These are phyloP conservation scores for Zasmidium cellare DNA, from an alignment of 2,329 filamentous ascomycete genomes.

Conservation along the genomic window DNA sequence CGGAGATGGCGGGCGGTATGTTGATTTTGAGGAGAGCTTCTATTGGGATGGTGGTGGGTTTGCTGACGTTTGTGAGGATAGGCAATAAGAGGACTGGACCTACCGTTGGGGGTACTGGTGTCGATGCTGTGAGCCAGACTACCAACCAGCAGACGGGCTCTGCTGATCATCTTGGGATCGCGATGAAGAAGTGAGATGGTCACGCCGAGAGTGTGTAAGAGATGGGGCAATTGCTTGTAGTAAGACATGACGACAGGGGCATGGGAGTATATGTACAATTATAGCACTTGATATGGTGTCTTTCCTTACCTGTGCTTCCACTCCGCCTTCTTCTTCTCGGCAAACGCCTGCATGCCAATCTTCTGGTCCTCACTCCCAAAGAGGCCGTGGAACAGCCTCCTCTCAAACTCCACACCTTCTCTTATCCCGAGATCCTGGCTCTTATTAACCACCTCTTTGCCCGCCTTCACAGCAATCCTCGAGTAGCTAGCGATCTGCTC, in stretches of 20 bases:
- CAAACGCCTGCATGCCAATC: slow-evolving; percentile 90
- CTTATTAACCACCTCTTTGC: slow-evolving; percentile 99
- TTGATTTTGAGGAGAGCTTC: background rate
- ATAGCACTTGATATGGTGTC: background rate
- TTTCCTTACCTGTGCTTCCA: slow-evolving; percentile 68
- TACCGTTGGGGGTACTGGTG: slow-evolving; percentile 26
- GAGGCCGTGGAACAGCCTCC: slow-evolving; percentile 85
- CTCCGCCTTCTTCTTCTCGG: slow-evolving; percentile 88
- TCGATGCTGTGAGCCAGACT: slow-evolving; percentile 29
- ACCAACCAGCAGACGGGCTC: slow-evolving; percentile 30
- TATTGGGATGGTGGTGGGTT: background rate
- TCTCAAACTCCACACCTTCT: slow-evolving; percentile 93
- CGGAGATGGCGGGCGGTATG: slow-evolving; percentile 25
- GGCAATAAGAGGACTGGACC: slow-evolving; percentile 23
- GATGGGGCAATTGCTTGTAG: background rate
- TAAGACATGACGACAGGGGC: background rate
- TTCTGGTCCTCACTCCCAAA: slow-evolving; percentile 98
- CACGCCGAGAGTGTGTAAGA: background rate
- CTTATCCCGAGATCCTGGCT: slow-evolving; percentile 85
- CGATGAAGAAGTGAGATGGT: slow-evolving; percentile 23
- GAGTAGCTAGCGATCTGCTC: slow-evolving; percentile 87
- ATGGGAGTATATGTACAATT: slow-evolving; percentile 1
- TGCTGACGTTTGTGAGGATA: slow-evolving; percentile 1
- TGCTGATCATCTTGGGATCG: slow-evolving; percentile 33
- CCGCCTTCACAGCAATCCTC: slow-evolving; percentile 80